These are phyloP conservation scores for Filobasidium wieringae DNA, from an alignment of 768 basidiomycete genomes.

Conservation along the genomic window DNA sequence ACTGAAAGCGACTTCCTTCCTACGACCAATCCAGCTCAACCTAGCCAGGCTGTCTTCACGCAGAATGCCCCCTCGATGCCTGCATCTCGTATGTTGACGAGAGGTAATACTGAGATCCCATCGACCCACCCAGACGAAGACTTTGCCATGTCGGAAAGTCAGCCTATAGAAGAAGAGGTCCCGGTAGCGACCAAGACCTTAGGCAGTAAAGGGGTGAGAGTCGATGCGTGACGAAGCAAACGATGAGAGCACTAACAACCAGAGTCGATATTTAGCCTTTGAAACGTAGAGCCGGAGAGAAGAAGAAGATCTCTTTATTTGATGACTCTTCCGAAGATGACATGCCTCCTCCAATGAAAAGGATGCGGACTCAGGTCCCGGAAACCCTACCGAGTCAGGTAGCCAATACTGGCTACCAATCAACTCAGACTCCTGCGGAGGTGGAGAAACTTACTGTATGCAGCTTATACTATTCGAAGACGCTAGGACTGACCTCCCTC, in stretches of 20 bases:
- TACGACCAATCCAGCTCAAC: background rate
- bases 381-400: background rate
- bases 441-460: background rate
- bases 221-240: background rate
- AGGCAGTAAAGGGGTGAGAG: background rate
- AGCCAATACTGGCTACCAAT: background rate
- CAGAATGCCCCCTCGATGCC: background rate
- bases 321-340: background rate
- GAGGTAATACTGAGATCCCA: slow-evolving; percentile 5
- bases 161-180: background rate
- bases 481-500: too few relatives aligned
- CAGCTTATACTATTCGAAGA: background rate
- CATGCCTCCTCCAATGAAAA: background rate
- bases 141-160: background rate
- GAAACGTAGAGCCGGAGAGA: slow-evolving; percentile 17
- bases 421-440: background rate
- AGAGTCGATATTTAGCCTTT: slow-evolving; percentile 11
- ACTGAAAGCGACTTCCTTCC: background rate
- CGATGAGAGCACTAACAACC: background rate
- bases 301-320: background rate
- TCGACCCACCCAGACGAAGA: slow-evolving; percentile 14
- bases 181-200: background rate
- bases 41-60: background rate
- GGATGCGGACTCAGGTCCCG: background rate
- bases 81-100: background rate